These are phyloP conservation scores for Potentilla sterilis DNA, from an alignment of 306 rosid species.

Conservation along the genomic window DNA sequence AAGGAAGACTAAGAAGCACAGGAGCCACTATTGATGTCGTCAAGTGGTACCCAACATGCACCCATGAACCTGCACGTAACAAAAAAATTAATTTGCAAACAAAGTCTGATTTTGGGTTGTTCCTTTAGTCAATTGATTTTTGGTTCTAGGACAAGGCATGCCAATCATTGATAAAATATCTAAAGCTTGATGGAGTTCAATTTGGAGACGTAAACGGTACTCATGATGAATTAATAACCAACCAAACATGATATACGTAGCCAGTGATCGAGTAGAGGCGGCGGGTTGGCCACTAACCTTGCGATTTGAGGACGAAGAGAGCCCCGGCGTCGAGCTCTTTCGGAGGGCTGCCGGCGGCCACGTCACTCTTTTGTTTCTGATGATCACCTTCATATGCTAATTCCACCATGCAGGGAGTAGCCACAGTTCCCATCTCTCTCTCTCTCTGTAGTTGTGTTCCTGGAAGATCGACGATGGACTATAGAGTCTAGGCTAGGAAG, in stretches of 20 bases:
- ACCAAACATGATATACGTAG: background rate
- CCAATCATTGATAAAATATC: background rate
- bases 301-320: conserved; percentile 69
- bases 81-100: too few relatives aligned
- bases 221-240: background rate
- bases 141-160: too few relatives aligned
- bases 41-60: conserved; percentile 85
- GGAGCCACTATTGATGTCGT: conserved; percentile 79
- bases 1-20: conserved; percentile 60
- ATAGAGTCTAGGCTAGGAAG: background rate
- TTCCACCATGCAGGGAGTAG: conserved; percentile 36
- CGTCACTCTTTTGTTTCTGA: conserved; percentile 40
- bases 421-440: conserved; percentile 31
- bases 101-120: too few relatives aligned
- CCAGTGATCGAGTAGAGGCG: background rate
- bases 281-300: conserved; percentile 36
- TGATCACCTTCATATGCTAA: conserved; percentile 20
- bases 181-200: background rate
- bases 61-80: conserved; percentile 56
- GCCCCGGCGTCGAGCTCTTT: conserved; percentile 72
- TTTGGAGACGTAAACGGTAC: background rate
- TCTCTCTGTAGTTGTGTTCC: background rate
- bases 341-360: background rate
- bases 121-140: too few relatives aligned
- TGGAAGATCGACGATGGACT: background rate